phyloP scores from a whole-genome alignment of 1,284 basidiomycete genomes.

The Ceratobasidium sp. region DNA sequence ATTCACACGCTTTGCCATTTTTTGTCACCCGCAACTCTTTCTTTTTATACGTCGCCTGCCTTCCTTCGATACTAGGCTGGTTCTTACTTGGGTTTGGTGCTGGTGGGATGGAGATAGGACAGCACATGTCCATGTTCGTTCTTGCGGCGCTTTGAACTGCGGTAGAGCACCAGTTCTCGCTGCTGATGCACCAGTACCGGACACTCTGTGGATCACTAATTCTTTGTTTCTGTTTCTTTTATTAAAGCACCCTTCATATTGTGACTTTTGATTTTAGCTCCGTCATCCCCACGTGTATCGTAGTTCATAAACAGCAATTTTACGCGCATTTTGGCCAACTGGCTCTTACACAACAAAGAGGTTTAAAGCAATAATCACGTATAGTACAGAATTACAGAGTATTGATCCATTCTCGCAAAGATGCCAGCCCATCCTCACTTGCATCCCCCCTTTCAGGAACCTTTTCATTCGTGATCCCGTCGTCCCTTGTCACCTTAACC shows the following conservation, averaged over 20 bases:
- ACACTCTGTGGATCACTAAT: conserved; percentile 35
- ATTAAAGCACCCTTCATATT: conserved; percentile 10
- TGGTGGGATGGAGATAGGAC: background rate
- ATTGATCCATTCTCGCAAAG: conserved; percentile 65
- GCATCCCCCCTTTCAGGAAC: conserved; percentile 54
- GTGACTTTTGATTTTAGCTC: conserved; percentile 24
- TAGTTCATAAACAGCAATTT: conserved; percentile 43
- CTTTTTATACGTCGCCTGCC: background rate
- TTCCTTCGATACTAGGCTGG: conserved; percentile 14
- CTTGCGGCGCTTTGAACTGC: background rate
- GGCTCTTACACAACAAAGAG: background rate
- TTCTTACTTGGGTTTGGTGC: conserved; percentile 18
- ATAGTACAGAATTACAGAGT: conserved; percentile 53
- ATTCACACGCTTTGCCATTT: background rate
- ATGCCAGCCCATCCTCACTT: conserved; percentile 58
- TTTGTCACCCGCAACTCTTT: background rate
- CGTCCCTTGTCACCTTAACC: conserved; percentile 55
- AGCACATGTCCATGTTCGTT: background rate
- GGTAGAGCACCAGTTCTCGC: background rate
- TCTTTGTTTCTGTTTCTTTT: conserved; percentile 8
- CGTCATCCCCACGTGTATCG: conserved; percentile 40
- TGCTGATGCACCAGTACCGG: conserved; percentile 7
- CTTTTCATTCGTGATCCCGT: conserved; percentile 43
- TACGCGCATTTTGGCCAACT: conserved; percentile 36
- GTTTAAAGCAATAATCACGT: background rate